Evolutionary conservation across 139 green algal species (phyloP), one percentile per base, ranked within the genome.

Genomic region (Volvox reticuliferus): DNA sequence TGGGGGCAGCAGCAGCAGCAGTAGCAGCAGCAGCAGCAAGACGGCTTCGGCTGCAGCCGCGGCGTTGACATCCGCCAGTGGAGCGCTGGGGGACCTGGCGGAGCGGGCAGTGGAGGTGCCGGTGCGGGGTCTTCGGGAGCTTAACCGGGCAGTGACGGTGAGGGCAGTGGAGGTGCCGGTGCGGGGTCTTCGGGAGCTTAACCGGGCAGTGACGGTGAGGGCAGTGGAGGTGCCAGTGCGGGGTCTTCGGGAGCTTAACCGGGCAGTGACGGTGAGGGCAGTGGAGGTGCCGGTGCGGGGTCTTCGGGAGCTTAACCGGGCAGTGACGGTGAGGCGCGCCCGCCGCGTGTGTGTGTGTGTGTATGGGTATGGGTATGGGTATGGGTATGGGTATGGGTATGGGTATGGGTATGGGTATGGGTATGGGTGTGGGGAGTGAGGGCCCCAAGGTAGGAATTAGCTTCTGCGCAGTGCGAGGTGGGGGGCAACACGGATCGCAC

Each of bases 21-120:
- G 73, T 19, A 32, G 73, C 73, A 32, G 73, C 33, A 30, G 76
- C 18, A 14, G 36, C 36, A 24, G 12, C 20, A 44, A 1, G 1
- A 44, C 20, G 13, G 37, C 78, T 18, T 24, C 78, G 36, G 78
- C 35, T 30, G 36, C 37, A 20, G 78, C 78, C 21, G 78, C 78
- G 21, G 78, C 78, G 12, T 18, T 84, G 1, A 68, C 78, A 32
- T 84, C 78, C 16, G 78, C 37, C 33, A 33, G 78, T 12, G 78
- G 37, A 35, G 78, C 55, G 2, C 55, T 89, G 35, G 67, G 36
- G 30, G 36, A n/a, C 16, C 24, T 89, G 13, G 83, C 83, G 6
- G 83, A 89, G 68, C 9, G 36, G 37, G 83, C 68, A 18, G 83
- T 89, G 67, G 83, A 89, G 67, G 83, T 1, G 24, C 83, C 83